These are phyloP conservation scores for Zasmidium cellare DNA, from an alignment of 2,329 filamentous ascomycete species.

Conservation along the genomic window DNA sequence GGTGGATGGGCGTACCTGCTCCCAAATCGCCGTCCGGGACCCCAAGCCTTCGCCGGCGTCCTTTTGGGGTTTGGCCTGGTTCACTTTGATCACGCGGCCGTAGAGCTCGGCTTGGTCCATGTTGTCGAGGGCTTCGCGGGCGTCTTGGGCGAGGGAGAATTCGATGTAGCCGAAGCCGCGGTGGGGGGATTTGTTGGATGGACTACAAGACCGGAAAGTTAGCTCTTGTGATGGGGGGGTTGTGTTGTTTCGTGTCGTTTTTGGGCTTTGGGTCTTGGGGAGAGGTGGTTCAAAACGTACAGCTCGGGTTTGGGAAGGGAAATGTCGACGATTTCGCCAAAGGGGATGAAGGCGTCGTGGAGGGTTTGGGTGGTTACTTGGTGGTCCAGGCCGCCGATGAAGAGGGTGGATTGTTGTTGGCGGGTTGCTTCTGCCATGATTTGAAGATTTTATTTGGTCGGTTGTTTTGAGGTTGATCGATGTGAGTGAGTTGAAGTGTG, in stretches of 20 bases:
- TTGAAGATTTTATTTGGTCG: neutral
- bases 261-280: too few relatives aligned
- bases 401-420: constrained; percentile 75
- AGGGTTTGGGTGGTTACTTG: constrained; percentile 73
- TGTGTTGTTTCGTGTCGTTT: too few relatives aligned
- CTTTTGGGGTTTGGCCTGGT: constrained; percentile 88
- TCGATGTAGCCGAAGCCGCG: constrained; percentile 96
- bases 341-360: constrained; percentile 91
- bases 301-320: constrained; percentile 85
- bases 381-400: constrained; percentile 84
- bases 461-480: too few relatives aligned
- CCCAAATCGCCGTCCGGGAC: constrained; percentile 93
- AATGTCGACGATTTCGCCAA: constrained; percentile 92
- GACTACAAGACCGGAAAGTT: constrained; percentile 18
- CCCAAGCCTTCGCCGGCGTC: constrained; percentile 83
- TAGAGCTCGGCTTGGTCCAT: constrained; percentile 98
- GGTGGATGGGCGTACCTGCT: constrained; percentile 66
- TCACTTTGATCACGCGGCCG: constrained; percentile 88
- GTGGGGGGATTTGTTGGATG: constrained; percentile 76
- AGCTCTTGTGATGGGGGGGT: too few relatives aligned
- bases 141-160: constrained; percentile 82
- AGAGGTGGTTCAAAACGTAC: too few relatives aligned
- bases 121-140: constrained; percentile 94
- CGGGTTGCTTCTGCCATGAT: constrained; percentile 78
- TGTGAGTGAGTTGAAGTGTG: too few relatives aligned